Evolutionary conservation across 2,329 filamentous ascomycete species (phyloP).

Genomic region (Claviceps purpurea): DNA sequence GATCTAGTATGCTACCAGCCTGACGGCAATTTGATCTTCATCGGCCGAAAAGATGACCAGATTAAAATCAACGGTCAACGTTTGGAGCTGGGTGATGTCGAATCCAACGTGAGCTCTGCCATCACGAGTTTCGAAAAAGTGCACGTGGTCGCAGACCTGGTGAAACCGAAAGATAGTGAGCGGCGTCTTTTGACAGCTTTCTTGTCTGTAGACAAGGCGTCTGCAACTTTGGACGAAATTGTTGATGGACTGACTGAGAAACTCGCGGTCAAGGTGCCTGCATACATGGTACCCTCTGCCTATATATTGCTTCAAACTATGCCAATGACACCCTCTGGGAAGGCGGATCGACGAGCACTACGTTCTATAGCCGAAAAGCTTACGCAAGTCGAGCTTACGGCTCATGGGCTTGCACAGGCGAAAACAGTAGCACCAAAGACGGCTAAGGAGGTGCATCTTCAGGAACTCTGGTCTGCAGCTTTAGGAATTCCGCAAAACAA

Average conservation of each 20-base stretch:
- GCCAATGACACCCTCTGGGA: constrained; percentile 10
- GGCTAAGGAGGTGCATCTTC: constrained; percentile 2
- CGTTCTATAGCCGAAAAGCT: constrained; percentile 5
- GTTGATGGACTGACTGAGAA: background rate
- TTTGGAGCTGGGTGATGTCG: constrained; percentile 7
- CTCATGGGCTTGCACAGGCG: background rate
- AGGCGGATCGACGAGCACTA: constrained; percentile 9
- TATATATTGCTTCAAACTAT: constrained; percentile 6
- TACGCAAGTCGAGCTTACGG: constrained; percentile 1
- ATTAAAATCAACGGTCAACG: constrained; percentile 38
- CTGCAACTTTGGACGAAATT: background rate
- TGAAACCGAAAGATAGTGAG: background rate
- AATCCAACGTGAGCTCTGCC: background rate
- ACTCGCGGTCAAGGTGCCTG: background rate
- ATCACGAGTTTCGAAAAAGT: background rate
- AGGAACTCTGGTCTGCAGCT: constrained; percentile 5
- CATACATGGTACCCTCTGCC: constrained; percentile 9
- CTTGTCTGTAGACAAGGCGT: background rate
- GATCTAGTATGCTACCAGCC: constrained; percentile 14
- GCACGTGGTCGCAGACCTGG: constrained; percentile 1
- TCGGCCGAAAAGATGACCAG: constrained; percentile 36
- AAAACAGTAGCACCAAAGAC: background rate
- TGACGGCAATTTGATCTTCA: constrained; percentile 24
- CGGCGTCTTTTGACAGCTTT: background rate
- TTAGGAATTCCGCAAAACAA: constrained; percentile 1